Evolutionary conservation across 2,329 filamentous ascomycete genomes (phyloP).

Genomic region (Paecilomyces formosus): DNA sequence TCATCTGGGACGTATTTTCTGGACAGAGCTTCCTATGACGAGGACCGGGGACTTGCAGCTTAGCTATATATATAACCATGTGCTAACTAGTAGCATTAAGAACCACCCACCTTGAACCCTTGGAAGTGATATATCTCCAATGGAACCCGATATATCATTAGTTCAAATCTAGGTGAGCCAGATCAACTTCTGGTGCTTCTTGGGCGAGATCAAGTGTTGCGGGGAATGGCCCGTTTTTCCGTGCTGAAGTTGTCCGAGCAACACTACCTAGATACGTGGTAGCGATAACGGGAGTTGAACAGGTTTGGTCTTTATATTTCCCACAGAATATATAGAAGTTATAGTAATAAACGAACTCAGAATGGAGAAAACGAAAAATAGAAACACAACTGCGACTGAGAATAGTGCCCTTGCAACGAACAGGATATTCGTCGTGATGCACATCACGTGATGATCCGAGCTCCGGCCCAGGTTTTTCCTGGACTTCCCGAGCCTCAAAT

Average conservation of each 20-base stretch:
- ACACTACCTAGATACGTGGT: neutral
- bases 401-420: neutral
- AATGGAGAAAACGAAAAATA: neutral
- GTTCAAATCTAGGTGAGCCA: no score
- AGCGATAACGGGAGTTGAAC: neutral
- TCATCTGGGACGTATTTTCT: no score
- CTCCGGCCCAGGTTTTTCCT: slow-evolving; percentile 19
- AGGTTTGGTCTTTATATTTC: neutral
- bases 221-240: neutral
- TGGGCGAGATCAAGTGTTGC: neutral
- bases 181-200: neutral
- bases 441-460: slow-evolving; percentile 15
- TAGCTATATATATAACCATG: no score
- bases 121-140: no score
- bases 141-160: no score
- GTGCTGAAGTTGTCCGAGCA: neutral
- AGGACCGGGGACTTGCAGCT: no score
- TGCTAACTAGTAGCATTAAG: no score
- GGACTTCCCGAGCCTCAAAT: slow-evolving; percentile 35
- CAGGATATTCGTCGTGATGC: neutral
- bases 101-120: no score
- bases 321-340: neutral
- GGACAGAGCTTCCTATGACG: no score
- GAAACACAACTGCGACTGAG: neutral
- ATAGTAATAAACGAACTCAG: neutral